These are phyloP conservation scores for Candida sanyaensis DNA, from an alignment of 1,139 yeast genomes.

Conservation along the genomic window DNA sequence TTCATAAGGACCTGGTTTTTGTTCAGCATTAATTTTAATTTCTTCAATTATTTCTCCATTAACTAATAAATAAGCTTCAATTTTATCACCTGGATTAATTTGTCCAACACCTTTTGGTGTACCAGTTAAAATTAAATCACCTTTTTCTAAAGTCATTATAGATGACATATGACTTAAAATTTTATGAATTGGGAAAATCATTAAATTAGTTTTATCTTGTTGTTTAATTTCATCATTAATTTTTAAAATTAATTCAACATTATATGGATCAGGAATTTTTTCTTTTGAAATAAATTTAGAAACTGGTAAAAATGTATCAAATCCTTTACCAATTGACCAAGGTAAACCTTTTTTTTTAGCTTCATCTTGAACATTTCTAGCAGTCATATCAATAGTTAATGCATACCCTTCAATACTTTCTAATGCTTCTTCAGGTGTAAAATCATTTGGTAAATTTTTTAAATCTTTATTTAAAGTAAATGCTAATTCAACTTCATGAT, in stretches of 20 bases:
- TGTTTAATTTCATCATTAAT: slow-evolving; percentile 77
- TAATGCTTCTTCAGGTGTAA: slow-evolving; percentile 61
- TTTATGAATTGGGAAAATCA: slow-evolving; percentile 86
- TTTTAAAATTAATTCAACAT: slow-evolving; percentile 62
- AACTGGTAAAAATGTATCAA: slow-evolving; percentile 90
- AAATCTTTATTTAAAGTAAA: slow-evolving; percentile 66
- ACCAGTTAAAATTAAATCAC: slow-evolving; percentile 90
- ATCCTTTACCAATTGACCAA: slow-evolving; percentile 96
- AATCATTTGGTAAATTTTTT: slow-evolving; percentile 62
- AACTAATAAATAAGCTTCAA: slow-evolving; percentile 61
- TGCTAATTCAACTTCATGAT: slow-evolving; percentile 93
- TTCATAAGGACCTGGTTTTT: slow-evolving; percentile 80
- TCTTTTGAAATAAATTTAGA: slow-evolving; percentile 68
- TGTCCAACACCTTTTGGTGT: slow-evolving; percentile 98
- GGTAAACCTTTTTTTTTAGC: slow-evolving; percentile 95
- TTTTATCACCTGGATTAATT: slow-evolving; percentile 72
- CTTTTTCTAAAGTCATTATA: slow-evolving; percentile 87
- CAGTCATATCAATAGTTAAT: slow-evolving; percentile 90
- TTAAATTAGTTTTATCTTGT: slow-evolving; percentile 74
- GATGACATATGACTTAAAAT: slow-evolving; percentile 80
- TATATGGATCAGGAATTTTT: slow-evolving; percentile 70
- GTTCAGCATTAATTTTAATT: slow-evolving; percentile 54
- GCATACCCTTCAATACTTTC: slow-evolving; percentile 85
- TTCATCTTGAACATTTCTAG: slow-evolving; percentile 92
- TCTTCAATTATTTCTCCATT: slow-evolving; percentile 58